Evolutionary conservation across 139 green algal species (phyloP).

Genomic region (Volvox africanus): DNA sequence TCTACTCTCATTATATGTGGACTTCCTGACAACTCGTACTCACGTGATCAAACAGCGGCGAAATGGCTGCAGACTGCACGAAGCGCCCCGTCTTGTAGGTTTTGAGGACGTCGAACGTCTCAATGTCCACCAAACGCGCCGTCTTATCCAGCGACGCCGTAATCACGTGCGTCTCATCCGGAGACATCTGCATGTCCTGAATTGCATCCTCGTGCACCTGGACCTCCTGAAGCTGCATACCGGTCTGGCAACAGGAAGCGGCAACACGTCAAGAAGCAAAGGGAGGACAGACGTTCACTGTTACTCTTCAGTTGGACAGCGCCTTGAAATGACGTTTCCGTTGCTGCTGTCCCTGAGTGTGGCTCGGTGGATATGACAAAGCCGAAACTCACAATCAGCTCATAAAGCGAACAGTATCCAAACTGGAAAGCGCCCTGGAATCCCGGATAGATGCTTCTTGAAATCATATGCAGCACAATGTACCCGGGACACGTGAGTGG

Average conservation of each 20-base stretch:
- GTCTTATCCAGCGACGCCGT: constrained; percentile 95
- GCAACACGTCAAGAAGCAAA: no score
- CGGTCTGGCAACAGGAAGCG: constrained; percentile 66
- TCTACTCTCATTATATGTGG: background rate
- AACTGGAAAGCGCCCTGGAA: no score
- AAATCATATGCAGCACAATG: no score
- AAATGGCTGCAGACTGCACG: constrained; percentile 93
- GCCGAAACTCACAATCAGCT: no score
- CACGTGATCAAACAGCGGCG: constrained; percentile 94
- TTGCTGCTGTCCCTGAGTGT: no score
- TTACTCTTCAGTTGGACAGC: no score
- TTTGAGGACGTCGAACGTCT: constrained; percentile 92
- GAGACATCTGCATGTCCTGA: constrained; percentile 78
- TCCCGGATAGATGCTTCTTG: no score
- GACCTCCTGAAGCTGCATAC: constrained; percentile 69
- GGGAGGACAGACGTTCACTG: no score
- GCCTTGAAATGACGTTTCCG: no score
- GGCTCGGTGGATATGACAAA: no score
- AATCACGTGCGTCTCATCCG: constrained; percentile 93
- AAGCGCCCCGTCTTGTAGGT: constrained; percentile 91
- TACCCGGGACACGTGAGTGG: no score
- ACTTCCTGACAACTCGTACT: background rate
- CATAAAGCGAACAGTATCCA: no score
- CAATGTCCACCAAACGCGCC: constrained; percentile 88
- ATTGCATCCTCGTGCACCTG: constrained; percentile 91